Evolutionary conservation across 257 asterid species (phyloP).

Genomic region (Lithospermum erythrorhizon): DNA sequence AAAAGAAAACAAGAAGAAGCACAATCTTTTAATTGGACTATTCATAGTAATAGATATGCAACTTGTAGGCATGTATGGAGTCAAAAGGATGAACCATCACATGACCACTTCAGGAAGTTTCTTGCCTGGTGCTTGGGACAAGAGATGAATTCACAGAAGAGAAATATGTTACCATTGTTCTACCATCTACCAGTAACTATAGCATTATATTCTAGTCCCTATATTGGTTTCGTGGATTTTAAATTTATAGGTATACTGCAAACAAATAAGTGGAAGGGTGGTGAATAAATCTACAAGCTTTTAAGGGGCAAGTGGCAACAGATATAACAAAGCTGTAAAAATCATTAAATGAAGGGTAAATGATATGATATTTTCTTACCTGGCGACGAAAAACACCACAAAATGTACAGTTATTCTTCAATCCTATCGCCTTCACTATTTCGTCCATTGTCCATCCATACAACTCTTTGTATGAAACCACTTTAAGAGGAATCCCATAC

Average conservation of each 20-base stretch:
- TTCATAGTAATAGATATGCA: neutral
- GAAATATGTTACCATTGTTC: too few species aligned
- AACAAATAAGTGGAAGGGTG: neutral
- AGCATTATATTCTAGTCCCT: neutral
- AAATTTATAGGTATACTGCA: neutral
- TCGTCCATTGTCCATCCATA: slow-evolving; percentile 99
- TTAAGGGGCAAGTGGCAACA: neutral
- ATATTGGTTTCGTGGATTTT: neutral
- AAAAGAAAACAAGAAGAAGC: slow-evolving; percentile 12
- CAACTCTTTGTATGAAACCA: slow-evolving; percentile 81
- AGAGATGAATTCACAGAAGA: neutral
- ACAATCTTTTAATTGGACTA: neutral
- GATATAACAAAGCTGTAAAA: neutral
- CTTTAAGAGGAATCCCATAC: slow-evolving; percentile 96
- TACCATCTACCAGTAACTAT: neutral
- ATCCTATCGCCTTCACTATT: slow-evolving; percentile 86
- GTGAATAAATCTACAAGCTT: neutral
- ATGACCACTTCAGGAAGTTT: neutral
- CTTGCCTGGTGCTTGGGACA: neutral
- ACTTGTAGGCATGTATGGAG: neutral
- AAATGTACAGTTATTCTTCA: slow-evolving; percentile 96
- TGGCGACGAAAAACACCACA: slow-evolving; percentile 99
- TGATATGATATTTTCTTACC: slow-evolving; percentile 28
- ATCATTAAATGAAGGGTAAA: neutral
- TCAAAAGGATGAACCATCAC: neutral